Evolutionary conservation across 192 early-diverging fungal species (phyloP).

Genomic region (Coemansia sp.): DNA sequence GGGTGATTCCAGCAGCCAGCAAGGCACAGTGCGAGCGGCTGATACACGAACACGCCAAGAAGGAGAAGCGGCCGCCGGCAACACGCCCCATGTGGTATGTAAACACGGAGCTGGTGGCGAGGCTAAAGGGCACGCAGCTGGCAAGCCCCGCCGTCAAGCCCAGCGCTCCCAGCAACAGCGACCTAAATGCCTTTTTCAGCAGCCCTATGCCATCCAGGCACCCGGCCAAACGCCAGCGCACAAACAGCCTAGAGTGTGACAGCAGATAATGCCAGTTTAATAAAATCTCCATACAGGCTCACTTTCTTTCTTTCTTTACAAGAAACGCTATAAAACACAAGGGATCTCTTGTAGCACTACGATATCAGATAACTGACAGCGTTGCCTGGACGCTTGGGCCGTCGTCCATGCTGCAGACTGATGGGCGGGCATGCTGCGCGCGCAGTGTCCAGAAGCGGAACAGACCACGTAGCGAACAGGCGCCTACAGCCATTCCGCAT

Average conservation of each 20-base stretch:
- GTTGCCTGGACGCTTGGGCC: conserved; percentile 24
- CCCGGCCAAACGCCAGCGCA: conserved; percentile 11
- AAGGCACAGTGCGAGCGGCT: conserved; percentile 50
- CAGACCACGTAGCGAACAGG: conserved; percentile 43
- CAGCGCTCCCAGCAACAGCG: neutral
- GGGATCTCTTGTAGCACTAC: neutral
- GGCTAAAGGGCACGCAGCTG: neutral
- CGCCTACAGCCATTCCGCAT: conserved; percentile 45
- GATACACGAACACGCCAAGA: conserved; percentile 44
- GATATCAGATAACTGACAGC: conserved; percentile 11
- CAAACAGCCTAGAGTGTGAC: neutral
- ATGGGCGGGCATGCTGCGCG: conserved; percentile 3
- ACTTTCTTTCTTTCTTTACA: no score
- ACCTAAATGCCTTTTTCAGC: neutral
- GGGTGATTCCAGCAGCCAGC: conserved; percentile 21
- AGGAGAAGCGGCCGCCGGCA: conserved; percentile 43
- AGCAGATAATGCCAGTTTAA: no score
- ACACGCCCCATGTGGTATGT: conserved; percentile 45
- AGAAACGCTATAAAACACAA: no score
- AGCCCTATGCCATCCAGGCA: conserved; percentile 2
- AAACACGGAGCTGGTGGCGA: conserved; percentile 23
- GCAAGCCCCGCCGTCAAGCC: neutral
- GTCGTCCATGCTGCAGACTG: conserved; percentile 26
- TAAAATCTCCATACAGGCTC: no score
- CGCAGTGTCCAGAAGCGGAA: conserved; percentile 17